Evolutionary conservation across 2,329 filamentous ascomycete genomes (phyloP).

Genomic region (Ustilaginoidea virens): DNA sequence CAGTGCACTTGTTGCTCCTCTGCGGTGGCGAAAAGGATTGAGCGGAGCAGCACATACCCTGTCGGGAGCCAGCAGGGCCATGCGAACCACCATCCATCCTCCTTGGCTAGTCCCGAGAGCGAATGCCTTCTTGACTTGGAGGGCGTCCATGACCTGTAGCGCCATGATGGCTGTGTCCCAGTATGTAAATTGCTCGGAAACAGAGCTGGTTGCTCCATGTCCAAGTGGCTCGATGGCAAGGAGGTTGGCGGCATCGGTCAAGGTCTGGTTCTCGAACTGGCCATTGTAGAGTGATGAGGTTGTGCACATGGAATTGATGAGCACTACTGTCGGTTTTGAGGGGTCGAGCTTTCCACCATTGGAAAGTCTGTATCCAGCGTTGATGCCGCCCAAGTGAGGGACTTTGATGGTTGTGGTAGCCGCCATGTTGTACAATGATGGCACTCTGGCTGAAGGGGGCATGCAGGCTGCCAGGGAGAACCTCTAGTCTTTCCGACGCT

Average conservation of each 20-base stretch:
- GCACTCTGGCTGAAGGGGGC: no score
- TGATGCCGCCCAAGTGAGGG: constrained; percentile 31
- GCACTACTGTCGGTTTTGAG: constrained; percentile 32
- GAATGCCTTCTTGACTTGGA: constrained; percentile 31
- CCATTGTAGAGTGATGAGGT: constrained; percentile 28
- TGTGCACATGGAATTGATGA: constrained; percentile 37
- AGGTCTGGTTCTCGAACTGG: constrained; percentile 24
- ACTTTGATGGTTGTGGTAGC: constrained; percentile 27
- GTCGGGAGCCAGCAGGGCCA: constrained; percentile 34
- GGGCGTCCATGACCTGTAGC: constrained; percentile 37
- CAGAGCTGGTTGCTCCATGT: constrained; percentile 29
- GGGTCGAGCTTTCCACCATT: constrained; percentile 28
- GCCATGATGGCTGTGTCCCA: constrained; percentile 40
- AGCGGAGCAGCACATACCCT: constrained; percentile 18
- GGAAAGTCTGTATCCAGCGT: constrained; percentile 27
- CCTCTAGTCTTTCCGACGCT: no score
- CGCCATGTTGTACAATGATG: constrained; percentile 19
- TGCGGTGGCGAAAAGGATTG: neutral
- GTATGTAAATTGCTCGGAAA: constrained; percentile 35
- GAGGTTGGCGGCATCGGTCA: constrained; percentile 29
- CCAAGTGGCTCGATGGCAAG: constrained; percentile 37
- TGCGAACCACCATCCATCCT: constrained; percentile 33
- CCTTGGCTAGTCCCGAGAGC: constrained; percentile 36
- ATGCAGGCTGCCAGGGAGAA: no score
- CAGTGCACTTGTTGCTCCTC: no score